A percentile compares a stretch with the other conserved stretches of the same genome.
These are phyloP conservation scores for Boletales sp. DNA, from an alignment of 768 basidiomycete species.

Conservation along the genomic window DNA sequence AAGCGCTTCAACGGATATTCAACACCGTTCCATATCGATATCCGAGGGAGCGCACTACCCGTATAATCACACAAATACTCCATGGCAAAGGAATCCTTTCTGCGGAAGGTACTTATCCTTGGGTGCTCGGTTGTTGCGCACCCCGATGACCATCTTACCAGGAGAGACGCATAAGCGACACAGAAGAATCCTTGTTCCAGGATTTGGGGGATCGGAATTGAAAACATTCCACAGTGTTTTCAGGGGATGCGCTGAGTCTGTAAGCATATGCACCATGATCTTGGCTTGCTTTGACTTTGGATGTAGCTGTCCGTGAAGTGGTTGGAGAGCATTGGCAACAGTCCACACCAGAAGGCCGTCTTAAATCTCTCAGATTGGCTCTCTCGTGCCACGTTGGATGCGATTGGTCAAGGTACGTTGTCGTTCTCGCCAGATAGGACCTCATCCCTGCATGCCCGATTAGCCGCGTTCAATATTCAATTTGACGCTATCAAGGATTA, in stretches of 20 bases:
- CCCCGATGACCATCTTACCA: slow-evolving; percentile 1
- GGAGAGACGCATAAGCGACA: slow-evolving; percentile 51
- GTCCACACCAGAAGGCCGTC: slow-evolving; percentile 8
- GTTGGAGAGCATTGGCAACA: slow-evolving; percentile 16
- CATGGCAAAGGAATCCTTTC: slow-evolving; percentile 37
- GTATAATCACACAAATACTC: slow-evolving; percentile 9
- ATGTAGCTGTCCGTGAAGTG: slow-evolving; percentile 23
- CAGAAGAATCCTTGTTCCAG: slow-evolving; percentile 51
- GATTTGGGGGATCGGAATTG: slow-evolving; percentile 50
- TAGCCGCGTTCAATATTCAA: slow-evolving; percentile 47
- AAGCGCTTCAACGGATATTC: slow-evolving; percentile 40
- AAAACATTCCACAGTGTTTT: slow-evolving; percentile 51
- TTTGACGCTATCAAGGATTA: slow-evolving; percentile 20
- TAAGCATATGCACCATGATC: background rate
- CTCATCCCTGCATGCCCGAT: too few relatives aligned
- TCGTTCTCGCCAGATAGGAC: background rate
- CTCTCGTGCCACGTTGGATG: slow-evolving; percentile 47
- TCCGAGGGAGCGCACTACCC: slow-evolving; percentile 24
- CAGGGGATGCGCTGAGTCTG: slow-evolving; percentile 32
- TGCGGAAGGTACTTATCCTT: slow-evolving; percentile 34
- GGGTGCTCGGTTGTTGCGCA: slow-evolving; percentile 7
- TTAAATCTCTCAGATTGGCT: slow-evolving; percentile 28
- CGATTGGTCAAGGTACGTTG: slow-evolving; percentile 44
- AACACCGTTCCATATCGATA: slow-evolving; percentile 38
- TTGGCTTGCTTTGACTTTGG: background rate